Evolutionary conservation across 768 basidiomycete species (phyloP).

Genomic region (Russula abietina): DNA sequence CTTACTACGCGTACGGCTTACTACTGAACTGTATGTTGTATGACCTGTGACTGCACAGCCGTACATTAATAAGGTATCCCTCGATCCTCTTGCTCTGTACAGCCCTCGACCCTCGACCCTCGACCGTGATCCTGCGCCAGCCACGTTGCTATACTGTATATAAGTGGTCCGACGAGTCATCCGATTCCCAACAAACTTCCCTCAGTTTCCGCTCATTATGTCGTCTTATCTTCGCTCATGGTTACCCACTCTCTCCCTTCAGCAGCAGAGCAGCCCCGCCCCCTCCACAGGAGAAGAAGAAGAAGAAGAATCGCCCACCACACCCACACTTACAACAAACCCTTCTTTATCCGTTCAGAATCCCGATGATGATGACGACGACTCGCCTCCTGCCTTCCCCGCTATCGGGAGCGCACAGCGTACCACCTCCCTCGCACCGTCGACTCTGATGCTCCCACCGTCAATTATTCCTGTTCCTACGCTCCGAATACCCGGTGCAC

Average conservation of each 20-base stretch:
- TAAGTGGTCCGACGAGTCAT: slow-evolving; percentile 2
- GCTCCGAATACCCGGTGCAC: slow-evolving; percentile 28
- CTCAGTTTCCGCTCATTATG: slow-evolving; percentile 11
- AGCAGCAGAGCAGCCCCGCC: slow-evolving; percentile 22
- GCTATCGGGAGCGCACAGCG: slow-evolving; percentile 68
- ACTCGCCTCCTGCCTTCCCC: slow-evolving; percentile 70
- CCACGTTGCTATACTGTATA: not conserved
- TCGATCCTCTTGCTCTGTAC: not conserved
- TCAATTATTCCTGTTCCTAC: slow-evolving; percentile 37
- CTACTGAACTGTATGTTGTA: too few relatives aligned
- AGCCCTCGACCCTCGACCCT: not conserved
- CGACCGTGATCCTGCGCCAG: too few relatives aligned
- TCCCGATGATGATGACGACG: slow-evolving; percentile 50
- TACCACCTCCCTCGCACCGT: slow-evolving; percentile 30
- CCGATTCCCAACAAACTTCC: not conserved
- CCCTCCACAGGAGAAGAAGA: slow-evolving; percentile 23
- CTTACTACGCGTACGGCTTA: too few relatives aligned
- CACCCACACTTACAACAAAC: slow-evolving; percentile 38
- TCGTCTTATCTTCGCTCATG: slow-evolving; percentile 23
- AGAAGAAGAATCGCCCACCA: slow-evolving; percentile 34
- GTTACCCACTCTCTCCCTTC: slow-evolving; percentile 13
- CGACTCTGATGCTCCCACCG: slow-evolving; percentile 33
- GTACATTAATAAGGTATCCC: not conserved
- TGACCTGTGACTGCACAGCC: too few relatives aligned
- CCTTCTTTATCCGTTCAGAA: slow-evolving; percentile 35